Conservation (phyloP, 129 eudicot species). For the Chrysanthemum lavandulifolium region DNA sequence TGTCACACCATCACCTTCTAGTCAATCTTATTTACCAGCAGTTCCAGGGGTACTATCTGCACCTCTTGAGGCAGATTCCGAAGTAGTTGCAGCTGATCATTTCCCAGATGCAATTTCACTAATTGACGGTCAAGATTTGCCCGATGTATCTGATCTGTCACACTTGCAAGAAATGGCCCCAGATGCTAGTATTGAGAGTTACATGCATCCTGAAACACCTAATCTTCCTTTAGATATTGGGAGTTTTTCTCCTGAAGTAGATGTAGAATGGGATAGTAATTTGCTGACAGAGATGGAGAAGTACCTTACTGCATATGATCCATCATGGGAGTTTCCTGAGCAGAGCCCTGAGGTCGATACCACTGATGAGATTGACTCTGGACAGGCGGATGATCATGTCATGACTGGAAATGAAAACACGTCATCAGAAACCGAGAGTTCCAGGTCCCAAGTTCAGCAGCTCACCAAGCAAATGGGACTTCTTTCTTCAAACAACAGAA, state of each 20-base stretch:
- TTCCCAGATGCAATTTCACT: slow-evolving; percentile 36
- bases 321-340: slow-evolving; percentile 69
- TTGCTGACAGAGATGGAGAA: slow-evolving; percentile 58
- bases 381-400: slow-evolving; percentile 30
- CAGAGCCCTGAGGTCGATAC: slow-evolving; percentile 40
- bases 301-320: slow-evolving; percentile 49
- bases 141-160: slow-evolving; percentile 50
- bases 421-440: slow-evolving; percentile 45
- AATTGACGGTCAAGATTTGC: slow-evolving; percentile 39
- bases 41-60: slow-evolving; percentile 39
- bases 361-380: slow-evolving; percentile 50
- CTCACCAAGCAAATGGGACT: slow-evolving; percentile 86
- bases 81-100: slow-evolving; percentile 32
- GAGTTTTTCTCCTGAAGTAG: slow-evolving; percentile 52
- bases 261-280: slow-evolving; percentile 62
- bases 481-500: slow-evolving; percentile 58
- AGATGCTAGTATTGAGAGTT: slow-evolving; percentile 38
- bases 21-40: slow-evolving; percentile 32
- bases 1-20: slow-evolving; percentile 41
- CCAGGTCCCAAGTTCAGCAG: slow-evolving; percentile 63
- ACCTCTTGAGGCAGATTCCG: slow-evolving; percentile 36
- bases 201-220: slow-evolving; percentile 37
- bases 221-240: slow-evolving; percentile 48
- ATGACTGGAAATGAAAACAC: slow-evolving; percentile 37
- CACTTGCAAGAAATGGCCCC: slow-evolving; percentile 40